These are phyloP conservation scores for Herpetospermum pedunculosum DNA, from an alignment of 306 rosid species.

Conservation along the genomic window DNA sequence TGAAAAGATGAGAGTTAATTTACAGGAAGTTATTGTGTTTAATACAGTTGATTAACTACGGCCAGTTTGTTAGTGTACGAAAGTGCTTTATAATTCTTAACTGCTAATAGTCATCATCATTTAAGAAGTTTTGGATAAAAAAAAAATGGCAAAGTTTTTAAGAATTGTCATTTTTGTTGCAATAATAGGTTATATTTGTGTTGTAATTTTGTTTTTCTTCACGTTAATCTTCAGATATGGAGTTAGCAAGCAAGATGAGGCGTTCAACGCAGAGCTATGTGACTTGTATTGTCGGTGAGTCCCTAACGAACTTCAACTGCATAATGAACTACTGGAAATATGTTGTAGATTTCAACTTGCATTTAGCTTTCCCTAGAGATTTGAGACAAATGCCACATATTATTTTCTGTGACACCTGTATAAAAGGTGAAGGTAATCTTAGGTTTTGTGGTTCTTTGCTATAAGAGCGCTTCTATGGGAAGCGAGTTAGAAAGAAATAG, in stretches of 20 bases:
- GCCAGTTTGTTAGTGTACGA: background rate
- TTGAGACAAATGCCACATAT: background rate
- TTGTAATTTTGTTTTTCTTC: background rate
- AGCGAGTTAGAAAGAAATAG: background rate
- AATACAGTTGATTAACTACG: background rate
- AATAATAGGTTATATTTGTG: background rate
- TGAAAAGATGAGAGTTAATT: background rate
- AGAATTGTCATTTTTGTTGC: background rate
- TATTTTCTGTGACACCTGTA: background rate
- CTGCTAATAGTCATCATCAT: background rate
- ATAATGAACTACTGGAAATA: background rate
- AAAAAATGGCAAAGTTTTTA: background rate
- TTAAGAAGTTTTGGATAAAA: background rate
- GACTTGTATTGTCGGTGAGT: slow-evolving; percentile 66
- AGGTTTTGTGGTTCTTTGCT: background rate
- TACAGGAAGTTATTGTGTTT: background rate
- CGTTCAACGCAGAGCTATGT: slow-evolving; percentile 72
- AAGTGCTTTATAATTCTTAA: background rate
- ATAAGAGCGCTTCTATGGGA: background rate
- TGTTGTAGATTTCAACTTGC: background rate
- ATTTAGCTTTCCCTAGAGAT: background rate
- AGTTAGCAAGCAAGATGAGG: slow-evolving; percentile 83
- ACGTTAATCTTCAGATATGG: slow-evolving; percentile 45
- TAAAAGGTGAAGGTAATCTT: background rate
- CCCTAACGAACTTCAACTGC: background rate